Evolutionary conservation across 2,329 filamentous ascomycete genomes (phyloP).

Genomic region (Diaporthe humulicola): DNA sequence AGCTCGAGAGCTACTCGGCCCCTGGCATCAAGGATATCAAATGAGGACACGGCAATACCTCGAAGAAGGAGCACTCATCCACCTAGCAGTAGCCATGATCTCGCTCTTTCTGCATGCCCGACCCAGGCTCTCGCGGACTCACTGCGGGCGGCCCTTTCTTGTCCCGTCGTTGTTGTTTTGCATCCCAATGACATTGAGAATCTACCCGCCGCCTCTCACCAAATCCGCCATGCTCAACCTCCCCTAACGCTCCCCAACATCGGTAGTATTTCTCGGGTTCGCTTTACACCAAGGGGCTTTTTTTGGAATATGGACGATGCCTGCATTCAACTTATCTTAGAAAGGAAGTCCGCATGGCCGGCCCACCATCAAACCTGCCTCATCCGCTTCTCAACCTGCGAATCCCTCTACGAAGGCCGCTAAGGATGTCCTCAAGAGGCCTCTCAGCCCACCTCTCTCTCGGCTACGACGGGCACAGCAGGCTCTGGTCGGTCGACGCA

Average conservation of each 20-base stretch:
- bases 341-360: conserved; percentile 56
- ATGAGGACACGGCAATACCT: conserved; percentile 44
- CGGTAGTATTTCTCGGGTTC: conserved; percentile 48
- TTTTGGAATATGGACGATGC: conserved; percentile 58
- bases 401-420: conserved; percentile 47
- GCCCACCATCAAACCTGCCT: conserved; percentile 50
- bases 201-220: not conserved
- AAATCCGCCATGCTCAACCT: not conserved
- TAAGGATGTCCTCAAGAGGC: conserved; percentile 49
- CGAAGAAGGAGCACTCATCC: not conserved
- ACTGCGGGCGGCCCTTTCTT: conserved; percentile 44
- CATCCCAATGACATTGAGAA: not conserved
- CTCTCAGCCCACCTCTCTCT: conserved; percentile 48
- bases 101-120: not conserved
- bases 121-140: not conserved
- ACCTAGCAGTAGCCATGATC: conserved; percentile 25
- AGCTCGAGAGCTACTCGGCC: conserved; percentile 85
- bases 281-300: conserved; percentile 37
- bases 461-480: conserved; percentile 53
- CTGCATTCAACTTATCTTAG: conserved; percentile 59
- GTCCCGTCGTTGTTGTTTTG: conserved; percentile 12
- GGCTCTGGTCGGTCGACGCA: conserved; percentile 50
- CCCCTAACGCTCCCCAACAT: conserved; percentile 30
- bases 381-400: conserved; percentile 39
- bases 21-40: conserved; percentile 84